Conservation (phyloP, 2,329 filamentous ascomycete species). For the Coniella vitis region DNA sequence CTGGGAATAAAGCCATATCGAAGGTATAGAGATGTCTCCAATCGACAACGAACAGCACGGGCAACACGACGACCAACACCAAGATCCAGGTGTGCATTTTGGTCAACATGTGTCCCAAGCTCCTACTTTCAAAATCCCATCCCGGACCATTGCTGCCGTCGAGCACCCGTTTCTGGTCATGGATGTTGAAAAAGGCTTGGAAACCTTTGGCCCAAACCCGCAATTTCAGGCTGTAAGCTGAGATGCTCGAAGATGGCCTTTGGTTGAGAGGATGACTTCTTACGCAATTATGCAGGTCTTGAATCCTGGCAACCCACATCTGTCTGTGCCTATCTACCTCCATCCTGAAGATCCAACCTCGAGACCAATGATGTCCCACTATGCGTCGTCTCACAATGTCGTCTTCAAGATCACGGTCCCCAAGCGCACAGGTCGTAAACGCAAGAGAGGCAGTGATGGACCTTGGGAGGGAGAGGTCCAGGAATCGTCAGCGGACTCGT, state of each 20-base stretch:
- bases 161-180: slow-evolving; percentile 37
- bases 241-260: background rate
- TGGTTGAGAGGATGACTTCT: background rate
- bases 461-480: slow-evolving; percentile 49
- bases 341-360: slow-evolving; percentile 73
- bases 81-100: background rate
- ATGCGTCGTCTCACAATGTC: slow-evolving; percentile 71
- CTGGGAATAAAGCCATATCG: background rate
- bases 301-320: slow-evolving; percentile 36
- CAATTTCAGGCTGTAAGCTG: slow-evolving; percentile 30
- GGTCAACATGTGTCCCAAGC: slow-evolving; percentile 20
- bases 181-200: slow-evolving; percentile 34
- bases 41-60: slow-evolving; percentile 1
- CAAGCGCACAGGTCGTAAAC: slow-evolving; percentile 76
- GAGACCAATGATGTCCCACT: slow-evolving; percentile 70
- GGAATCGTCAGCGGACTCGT: slow-evolving; percentile 19
- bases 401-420: slow-evolving; percentile 83
- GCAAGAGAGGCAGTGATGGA: slow-evolving; percentile 69
- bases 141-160: slow-evolving; percentile 33
- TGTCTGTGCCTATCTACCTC: slow-evolving; percentile 63
- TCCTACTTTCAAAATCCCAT: slow-evolving; percentile 30
- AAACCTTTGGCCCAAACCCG: slow-evolving; percentile 32
- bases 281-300: slow-evolving; percentile 30
- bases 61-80: slow-evolving; percentile 1
- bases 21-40: slow-evolving; percentile 6